Conservation (phyloP, 768 basidiomycete genomes). For the Podaxis sp. region DNA sequence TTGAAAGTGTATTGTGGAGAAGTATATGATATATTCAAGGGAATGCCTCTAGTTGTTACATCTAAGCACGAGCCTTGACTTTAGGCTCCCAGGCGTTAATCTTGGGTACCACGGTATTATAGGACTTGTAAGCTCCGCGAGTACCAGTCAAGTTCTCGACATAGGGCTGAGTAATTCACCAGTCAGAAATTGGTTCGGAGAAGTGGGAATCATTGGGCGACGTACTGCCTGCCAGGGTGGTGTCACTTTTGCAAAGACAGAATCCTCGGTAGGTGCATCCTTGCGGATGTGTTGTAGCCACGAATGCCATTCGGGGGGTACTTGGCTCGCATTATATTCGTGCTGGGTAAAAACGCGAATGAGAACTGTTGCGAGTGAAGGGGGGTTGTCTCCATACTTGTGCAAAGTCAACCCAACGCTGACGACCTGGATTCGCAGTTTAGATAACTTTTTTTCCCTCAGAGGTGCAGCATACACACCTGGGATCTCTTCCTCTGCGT, state of each 20-base stretch:
- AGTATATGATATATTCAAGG: neutral
- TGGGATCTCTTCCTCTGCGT: slow-evolving; percentile 84
- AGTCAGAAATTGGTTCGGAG: slow-evolving; percentile 5
- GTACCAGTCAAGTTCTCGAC: slow-evolving; percentile 92
- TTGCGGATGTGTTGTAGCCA: slow-evolving; percentile 92
- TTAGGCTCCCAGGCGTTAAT: slow-evolving; percentile 83
- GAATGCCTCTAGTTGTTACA: slow-evolving; percentile 4
- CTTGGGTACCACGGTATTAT: slow-evolving; percentile 86
- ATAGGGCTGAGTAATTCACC: slow-evolving; percentile 57
- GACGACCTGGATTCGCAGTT: slow-evolving; percentile 60
- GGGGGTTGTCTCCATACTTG: slow-evolving; percentile 52
- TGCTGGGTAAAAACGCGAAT: slow-evolving; percentile 44
- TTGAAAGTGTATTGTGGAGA: neutral
- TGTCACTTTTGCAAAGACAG: slow-evolving; percentile 62
- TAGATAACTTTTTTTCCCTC: slow-evolving; percentile 1
- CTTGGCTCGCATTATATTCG: slow-evolving; percentile 88
- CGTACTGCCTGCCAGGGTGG: slow-evolving; percentile 87
- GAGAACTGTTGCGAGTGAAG: neutral
- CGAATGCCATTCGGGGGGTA: slow-evolving; percentile 96
- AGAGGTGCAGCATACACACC: slow-evolving; percentile 45
- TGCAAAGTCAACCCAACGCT: slow-evolving; percentile 94
- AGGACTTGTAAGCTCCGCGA: slow-evolving; percentile 84
- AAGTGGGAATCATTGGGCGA: neutral
- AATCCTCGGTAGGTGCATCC: slow-evolving; percentile 75
- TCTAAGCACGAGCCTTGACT: slow-evolving; percentile 47